phyloP scores from a whole-genome alignment of 1,139 yeast genomes.

The Tardiomyces depauwii region DNA sequence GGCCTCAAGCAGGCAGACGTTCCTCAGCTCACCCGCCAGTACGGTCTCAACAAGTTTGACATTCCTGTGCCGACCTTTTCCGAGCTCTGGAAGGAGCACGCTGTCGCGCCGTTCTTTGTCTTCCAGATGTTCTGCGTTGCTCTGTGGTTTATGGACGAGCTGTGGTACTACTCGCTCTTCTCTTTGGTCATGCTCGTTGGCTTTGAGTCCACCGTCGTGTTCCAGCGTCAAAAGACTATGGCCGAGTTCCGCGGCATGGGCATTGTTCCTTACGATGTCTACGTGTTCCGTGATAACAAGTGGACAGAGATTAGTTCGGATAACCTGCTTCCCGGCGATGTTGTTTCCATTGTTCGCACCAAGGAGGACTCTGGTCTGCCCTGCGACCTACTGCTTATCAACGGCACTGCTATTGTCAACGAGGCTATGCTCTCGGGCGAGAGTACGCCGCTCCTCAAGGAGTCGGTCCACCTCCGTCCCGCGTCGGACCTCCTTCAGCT shows the following conservation, averaged over 20 bases:
- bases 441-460: constrained; percentile 91
- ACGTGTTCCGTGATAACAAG: constrained; percentile 54
- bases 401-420: constrained; percentile 86
- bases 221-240: constrained; percentile 89
- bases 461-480: constrained; percentile 80
- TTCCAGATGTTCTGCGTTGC: constrained; percentile 95
- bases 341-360: constrained; percentile 80
- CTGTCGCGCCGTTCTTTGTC: constrained; percentile 95
- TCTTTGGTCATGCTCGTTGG: constrained; percentile 85
- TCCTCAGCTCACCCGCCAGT: constrained; percentile 19
- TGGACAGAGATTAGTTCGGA: constrained; percentile 69
- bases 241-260: constrained; percentile 96
- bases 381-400: constrained; percentile 81
- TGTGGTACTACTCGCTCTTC: constrained; percentile 91
- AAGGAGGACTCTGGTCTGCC: constrained; percentile 89
- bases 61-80: constrained; percentile 88
- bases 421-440: constrained; percentile 99
- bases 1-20: constrained; percentile 46
- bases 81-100: constrained; percentile 93
- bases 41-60: constrained; percentile 82
- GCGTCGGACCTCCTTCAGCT: constrained; percentile 52
- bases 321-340: constrained; percentile 81
- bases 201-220: constrained; percentile 87
- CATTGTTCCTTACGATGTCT: constrained; percentile 75
- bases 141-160: constrained; percentile 92